These are phyloP conservation scores for Pseudogymnoascus sp. DNA, from an alignment of 2,329 filamentous ascomycete genomes.

Conservation along the genomic window DNA sequence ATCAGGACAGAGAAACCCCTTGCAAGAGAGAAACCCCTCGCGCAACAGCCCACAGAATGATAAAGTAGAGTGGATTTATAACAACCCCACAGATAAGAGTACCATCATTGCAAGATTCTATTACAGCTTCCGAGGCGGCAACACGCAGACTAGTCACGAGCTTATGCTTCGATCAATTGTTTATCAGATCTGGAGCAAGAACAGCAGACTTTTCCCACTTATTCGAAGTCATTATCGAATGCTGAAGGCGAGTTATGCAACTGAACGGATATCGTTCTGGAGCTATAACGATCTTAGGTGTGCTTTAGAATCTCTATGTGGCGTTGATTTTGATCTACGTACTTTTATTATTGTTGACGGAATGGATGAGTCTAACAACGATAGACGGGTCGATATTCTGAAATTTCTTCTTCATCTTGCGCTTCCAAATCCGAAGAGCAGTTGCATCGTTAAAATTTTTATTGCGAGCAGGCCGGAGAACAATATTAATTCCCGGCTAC, in stretches of 20 bases:
- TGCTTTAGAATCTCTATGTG: neutral
- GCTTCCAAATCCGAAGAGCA: neutral
- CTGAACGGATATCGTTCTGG: neutral
- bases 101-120: conserved; percentile 13
- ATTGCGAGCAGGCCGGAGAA: neutral
- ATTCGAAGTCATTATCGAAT: conserved; percentile 9
- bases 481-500: neutral
- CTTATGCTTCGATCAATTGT: conserved; percentile 15
- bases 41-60: neutral
- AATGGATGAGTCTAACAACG: conserved; percentile 14
- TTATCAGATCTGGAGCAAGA: conserved; percentile 10
- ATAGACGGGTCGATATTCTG: conserved; percentile 6
- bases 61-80: neutral
- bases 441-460: neutral
- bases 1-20: neutral
- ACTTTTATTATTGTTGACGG: conserved; percentile 13
- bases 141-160: conserved; percentile 10
- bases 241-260: neutral
- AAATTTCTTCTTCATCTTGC: conserved; percentile 4
- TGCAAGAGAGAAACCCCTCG: neutral
- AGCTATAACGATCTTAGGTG: conserved; percentile 5
- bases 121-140: conserved; percentile 12
- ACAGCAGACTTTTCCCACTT: conserved; percentile 6
- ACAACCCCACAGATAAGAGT: neutral
- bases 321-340: neutral